Evolutionary conservation across 805 yeast genomes (phyloP).

Genomic region (Saccharomycopsis oosterbeekiorum): DNA sequence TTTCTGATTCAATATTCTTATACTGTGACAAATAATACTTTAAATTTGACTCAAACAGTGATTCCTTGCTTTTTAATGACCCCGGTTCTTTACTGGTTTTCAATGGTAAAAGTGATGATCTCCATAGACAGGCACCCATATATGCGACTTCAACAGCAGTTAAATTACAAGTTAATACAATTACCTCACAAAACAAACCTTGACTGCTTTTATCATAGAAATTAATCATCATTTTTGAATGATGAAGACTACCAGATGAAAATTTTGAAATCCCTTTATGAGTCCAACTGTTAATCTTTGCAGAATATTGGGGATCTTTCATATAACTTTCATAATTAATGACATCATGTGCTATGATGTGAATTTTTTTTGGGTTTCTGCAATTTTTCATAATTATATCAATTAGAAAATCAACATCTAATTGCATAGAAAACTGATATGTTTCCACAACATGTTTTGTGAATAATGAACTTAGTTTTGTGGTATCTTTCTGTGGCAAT

Average conservation of each 20-base stretch:
- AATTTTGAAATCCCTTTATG: slow-evolving; percentile 24
- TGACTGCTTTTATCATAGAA: slow-evolving; percentile 20
- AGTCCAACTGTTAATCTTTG: not conserved
- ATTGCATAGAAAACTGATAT: slow-evolving; percentile 33
- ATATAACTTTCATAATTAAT: slow-evolving; percentile 6
- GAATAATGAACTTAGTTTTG: slow-evolving; percentile 1
- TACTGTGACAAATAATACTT: slow-evolving; percentile 26
- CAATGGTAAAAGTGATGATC: slow-evolving; percentile 27
- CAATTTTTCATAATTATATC: slow-evolving; percentile 21
- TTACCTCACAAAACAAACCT: slow-evolving; percentile 25
- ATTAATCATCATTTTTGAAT: slow-evolving; percentile 39
- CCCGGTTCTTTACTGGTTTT: slow-evolving; percentile 1
- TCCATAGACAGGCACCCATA: slow-evolving; percentile 35
- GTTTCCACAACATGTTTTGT: slow-evolving; percentile 22
- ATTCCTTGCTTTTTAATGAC: slow-evolving; percentile 14
- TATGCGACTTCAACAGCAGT: slow-evolving; percentile 31
- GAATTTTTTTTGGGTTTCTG: slow-evolving; percentile 21
- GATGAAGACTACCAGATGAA: slow-evolving; percentile 33
- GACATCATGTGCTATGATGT: slow-evolving; percentile 19
- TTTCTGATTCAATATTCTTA: slow-evolving; percentile 19
- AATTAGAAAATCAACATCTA: slow-evolving; percentile 29
- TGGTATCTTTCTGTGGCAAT: slow-evolving; percentile 7
- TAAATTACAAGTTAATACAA: slow-evolving; percentile 33
- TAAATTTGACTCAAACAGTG: slow-evolving; percentile 27
- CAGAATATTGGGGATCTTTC: not conserved